Base-by-base conservation (phyloP, 2,329 filamentous ascomycete species). In the Colletotrichum salicis region DNA sequence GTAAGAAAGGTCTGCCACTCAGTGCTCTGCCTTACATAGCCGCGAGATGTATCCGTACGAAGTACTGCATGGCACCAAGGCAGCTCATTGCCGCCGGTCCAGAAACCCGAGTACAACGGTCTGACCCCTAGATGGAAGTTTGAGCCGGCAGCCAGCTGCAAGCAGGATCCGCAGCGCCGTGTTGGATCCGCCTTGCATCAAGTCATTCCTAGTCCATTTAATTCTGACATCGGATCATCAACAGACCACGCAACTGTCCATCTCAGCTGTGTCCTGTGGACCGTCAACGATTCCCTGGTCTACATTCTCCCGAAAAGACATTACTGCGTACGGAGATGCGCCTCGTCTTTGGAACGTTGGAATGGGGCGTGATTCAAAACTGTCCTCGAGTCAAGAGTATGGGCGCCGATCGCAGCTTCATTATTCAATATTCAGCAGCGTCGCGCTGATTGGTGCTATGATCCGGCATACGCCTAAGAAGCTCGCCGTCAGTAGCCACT, bases 1-100 rank as follows among this genome's bases (percentile, higher is more conserved):
- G 35, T 37, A 37, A 37, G 11, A 13, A 48, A 48, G 19, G 41
- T 19, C 19, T 48, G 4, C 19, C 41, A 19, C 54, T 64, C 33
- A 24, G 41, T 8, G 24, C 22, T 29, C 54, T 71, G 59, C 69
- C 55, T 71, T 64, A 64, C 65, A 71, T 69, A 69, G 69, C 65
- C 69, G 65, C 65, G 65, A 63, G 54, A 29, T 62, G 33, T 33
- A 19, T 41, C 13, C 37, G 24, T 55, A 29, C 27, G 27, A 29
- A 29, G 27, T 29, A 8, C 19, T 48, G 4, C 11, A 33, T 29
- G 24, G 45, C 54, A 64, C 59, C 59, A 41, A 64, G 37, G 64
- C 54, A 69, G 68, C 54, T 59, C 60, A 27, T 19, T 60, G 24
- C 57, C 13, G 35, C 35, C 35, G 35, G 57, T 29, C 57, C 37